Conservation (phyloP, 2,329 filamentous ascomycete genomes). For the Stemphylium lycopersici region DNA sequence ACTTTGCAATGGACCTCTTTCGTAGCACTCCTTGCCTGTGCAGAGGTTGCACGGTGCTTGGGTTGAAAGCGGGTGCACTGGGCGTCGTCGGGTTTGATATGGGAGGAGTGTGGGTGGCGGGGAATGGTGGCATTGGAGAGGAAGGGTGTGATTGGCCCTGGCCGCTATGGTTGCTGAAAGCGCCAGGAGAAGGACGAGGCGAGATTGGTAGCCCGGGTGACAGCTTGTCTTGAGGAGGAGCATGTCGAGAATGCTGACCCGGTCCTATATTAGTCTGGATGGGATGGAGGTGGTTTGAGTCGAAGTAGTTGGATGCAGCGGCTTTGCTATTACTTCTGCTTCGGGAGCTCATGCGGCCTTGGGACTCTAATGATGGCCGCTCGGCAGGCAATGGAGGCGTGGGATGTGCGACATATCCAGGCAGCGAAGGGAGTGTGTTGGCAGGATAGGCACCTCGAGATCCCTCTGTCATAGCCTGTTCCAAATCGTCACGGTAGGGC, state of each 20-base stretch:
- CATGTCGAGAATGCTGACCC: constrained; percentile 31
- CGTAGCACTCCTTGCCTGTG: constrained; percentile 46
- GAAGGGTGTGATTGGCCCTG: constrained; percentile 48
- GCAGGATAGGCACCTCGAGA: constrained; percentile 41
- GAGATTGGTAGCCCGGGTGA: constrained; percentile 44
- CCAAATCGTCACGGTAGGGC: constrained; percentile 59
- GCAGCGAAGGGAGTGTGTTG: constrained; percentile 42
- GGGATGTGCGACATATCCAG: constrained; percentile 40
- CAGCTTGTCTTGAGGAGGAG: constrained; percentile 31
- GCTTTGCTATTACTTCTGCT: constrained; percentile 49
- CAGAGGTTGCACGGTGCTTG: constrained; percentile 36
- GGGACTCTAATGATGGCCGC: constrained; percentile 35
- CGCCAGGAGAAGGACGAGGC: constrained; percentile 46
- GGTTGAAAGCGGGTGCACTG: constrained; percentile 42
- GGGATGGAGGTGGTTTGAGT: constrained; percentile 47
- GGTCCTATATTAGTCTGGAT: constrained; percentile 39
- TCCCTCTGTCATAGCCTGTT: constrained; percentile 57
- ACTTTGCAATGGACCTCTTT: constrained; percentile 66
- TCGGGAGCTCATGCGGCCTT: constrained; percentile 39
- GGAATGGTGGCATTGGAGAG: constrained; percentile 56
- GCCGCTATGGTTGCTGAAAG: constrained; percentile 42
- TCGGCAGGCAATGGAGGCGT: constrained; percentile 38
- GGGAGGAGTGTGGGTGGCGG: constrained; percentile 61
- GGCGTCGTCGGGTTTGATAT: constrained; percentile 55
- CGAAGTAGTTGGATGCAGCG: constrained; percentile 42